Conservation (phyloP, 176 grass and related monocot genomes). For the Echinochloa phyllopogon region DNA sequence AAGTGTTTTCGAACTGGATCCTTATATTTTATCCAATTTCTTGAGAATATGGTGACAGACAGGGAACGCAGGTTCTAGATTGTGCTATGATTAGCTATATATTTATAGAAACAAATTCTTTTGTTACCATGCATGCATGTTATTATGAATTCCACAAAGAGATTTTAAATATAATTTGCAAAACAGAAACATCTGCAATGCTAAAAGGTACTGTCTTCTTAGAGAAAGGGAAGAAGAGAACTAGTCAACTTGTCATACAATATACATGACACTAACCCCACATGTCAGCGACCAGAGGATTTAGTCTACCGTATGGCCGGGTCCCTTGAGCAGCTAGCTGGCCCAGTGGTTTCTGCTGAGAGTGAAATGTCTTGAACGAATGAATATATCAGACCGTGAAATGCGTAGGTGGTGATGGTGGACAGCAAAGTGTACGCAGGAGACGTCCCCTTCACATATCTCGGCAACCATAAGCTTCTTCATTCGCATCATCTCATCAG, state of each 20-base stretch:
- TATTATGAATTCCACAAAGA: not conserved
- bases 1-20: too few species aligned
- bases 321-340: not conserved
- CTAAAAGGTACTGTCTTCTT: not conserved
- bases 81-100: not conserved
- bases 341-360: conserved; percentile 22
- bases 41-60: not conserved
- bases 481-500: conserved; percentile 33
- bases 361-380: conserved; percentile 14
- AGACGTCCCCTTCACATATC: conserved; percentile 52
- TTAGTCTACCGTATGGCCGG: not conserved
- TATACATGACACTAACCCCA: not conserved
- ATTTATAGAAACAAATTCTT: not conserved
- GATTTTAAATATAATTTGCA: not conserved
- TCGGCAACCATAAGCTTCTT: conserved; percentile 42
- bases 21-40: not conserved
- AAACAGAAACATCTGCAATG: not conserved
- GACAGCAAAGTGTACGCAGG: conserved; percentile 16
- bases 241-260: not conserved
- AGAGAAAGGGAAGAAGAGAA: not conserved
- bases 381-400: not conserved
- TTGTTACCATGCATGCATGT: not conserved
- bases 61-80: not conserved
- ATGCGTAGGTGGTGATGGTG: not conserved
- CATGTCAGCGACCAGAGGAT: not conserved